Conservation (phyloP, 805 yeast genomes). For the Ogataea chonburiensis region DNA sequence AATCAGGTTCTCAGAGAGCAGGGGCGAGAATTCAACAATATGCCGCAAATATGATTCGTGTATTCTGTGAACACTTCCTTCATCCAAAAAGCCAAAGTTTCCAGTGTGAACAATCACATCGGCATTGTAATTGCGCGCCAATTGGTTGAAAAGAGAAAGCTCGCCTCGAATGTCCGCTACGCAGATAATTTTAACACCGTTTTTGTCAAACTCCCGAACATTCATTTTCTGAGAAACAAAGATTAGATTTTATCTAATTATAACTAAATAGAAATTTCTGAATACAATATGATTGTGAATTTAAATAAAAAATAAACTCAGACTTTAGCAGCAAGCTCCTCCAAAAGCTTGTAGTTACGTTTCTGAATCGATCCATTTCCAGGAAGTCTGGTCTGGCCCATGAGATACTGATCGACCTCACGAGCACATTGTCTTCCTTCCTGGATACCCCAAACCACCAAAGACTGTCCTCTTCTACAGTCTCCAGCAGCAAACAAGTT, state of each 20-base stretch:
- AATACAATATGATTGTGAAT: conserved; percentile 1
- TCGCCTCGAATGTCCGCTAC: conserved; percentile 60
- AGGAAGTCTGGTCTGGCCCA: conserved; percentile 81
- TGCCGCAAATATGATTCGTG: conserved; percentile 60
- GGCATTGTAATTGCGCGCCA: conserved; percentile 48
- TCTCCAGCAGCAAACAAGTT: conserved; percentile 96
- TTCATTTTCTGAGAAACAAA: conserved; percentile 4
- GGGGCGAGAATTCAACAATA: conserved; percentile 64
- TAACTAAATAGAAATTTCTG: conserved; percentile 4
- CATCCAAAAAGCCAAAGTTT: conserved; percentile 76
- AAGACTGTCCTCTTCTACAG: conserved; percentile 97
- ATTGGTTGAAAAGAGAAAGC: conserved; percentile 45
- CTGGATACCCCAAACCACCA: conserved; percentile 99
- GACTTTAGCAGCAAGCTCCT: conserved; percentile 68
- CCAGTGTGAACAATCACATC: conserved; percentile 66
- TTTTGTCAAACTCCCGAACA: conserved; percentile 19
- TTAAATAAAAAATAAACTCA: conserved; percentile 23
- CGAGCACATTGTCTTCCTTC: conserved; percentile 99
- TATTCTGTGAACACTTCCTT: conserved; percentile 50
- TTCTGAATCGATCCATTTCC: conserved; percentile 92
- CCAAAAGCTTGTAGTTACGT: conserved; percentile 74
- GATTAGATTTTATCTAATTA: too few species aligned
- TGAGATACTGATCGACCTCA: conserved; percentile 77
- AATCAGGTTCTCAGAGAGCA: conserved; percentile 48
- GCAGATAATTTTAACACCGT: conserved; percentile 29